Base-by-base conservation (phyloP, 2,329 filamentous ascomycete species). In the Fonsecaea multimorphosa region DNA sequence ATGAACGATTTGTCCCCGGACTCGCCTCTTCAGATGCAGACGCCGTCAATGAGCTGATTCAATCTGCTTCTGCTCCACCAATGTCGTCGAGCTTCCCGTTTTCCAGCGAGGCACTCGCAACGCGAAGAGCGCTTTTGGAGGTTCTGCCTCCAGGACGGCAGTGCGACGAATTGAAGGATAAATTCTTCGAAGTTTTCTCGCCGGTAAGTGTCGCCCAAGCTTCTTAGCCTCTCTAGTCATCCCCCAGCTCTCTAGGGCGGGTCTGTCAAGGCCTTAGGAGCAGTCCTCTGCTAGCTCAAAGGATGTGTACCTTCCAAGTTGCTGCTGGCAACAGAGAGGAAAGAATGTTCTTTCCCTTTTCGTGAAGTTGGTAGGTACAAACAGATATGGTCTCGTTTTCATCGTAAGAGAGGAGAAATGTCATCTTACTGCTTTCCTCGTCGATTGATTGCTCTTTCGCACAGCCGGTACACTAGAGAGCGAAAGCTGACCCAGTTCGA, bases 171-270 rank as follows among this genome's bases (percentile, higher is more conserved):
- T 59, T 79, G 24, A 78, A 78, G 62, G 71, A 75, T 44, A 71
- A 76, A 2, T 79, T 78, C 65, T 76, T 79, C 46, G 72, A 72
- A 24, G 76, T 78, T 27, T 78, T 79, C 61, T 78, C 77, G 19
- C 76, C 77, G 19, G 77, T 79, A 73, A 29, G 76, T 67, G 19
- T 40, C 14, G 5, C 27, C 31, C 31, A 32, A 22, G 19, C 31
- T n/a, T 60, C 19, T 51, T 22, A 38, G 12, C 29, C 6, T 54
- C 27, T 40, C 29, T 32, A 31, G 27, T n/a, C 29, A 64, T 54
- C 40, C 22, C 22, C 27, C 16, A n/a, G 11, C 51, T 9, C 51
- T 9, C 12, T 2, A 54, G 27, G 44, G 22, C 44, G 11, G 44
- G 22, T 49, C 22, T 49, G 44, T 14, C 19, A 49, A 24, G 22